These are phyloP conservation scores for Flammula alnicola DNA, from an alignment of 1,284 basidiomycete species.

Conservation along the genomic window DNA sequence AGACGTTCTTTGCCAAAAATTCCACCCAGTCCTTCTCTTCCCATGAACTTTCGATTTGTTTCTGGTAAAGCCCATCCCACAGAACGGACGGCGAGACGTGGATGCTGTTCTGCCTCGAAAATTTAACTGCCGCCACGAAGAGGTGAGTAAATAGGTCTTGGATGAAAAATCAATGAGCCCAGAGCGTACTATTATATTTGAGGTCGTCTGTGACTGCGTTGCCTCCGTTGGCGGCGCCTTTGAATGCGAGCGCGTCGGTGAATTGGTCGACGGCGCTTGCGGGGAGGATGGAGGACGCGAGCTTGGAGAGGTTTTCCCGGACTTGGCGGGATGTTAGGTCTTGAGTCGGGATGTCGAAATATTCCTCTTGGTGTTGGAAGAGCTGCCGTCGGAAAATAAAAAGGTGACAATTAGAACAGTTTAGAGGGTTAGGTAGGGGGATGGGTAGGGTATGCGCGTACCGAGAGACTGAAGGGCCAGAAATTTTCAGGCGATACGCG, in stretches of 20 bases:
- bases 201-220: slow-evolving; percentile 80
- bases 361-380: slow-evolving; percentile 77
- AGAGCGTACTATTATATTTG: slow-evolving; percentile 75
- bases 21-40: slow-evolving; percentile 84
- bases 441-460: slow-evolving; percentile 37
- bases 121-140: slow-evolving; percentile 64
- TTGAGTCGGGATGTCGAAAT: slow-evolving; percentile 80
- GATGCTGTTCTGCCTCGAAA: slow-evolving; percentile 88
- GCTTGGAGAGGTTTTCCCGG: slow-evolving; percentile 71
- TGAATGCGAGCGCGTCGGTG: slow-evolving; percentile 67
- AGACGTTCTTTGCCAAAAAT: slow-evolving; percentile 75
- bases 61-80: slow-evolving; percentile 85
- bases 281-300: slow-evolving; percentile 58
- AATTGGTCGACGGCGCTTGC: slow-evolving; percentile 53
- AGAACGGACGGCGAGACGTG: slow-evolving; percentile 91
- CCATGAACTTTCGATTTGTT: slow-evolving; percentile 85
- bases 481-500: slow-evolving; percentile 75
- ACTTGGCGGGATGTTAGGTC: slow-evolving; percentile 74
- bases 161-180: neutral
- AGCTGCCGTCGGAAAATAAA: no score
- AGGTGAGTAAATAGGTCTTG: neutral
- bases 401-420: neutral
- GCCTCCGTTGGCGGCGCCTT: slow-evolving; percentile 74
- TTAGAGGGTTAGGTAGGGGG: neutral
- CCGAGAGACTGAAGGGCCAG: slow-evolving; percentile 76